These are phyloP conservation scores for Stropharia rugosoannulata DNA, from an alignment of 768 basidiomycete genomes.

Conservation along the genomic window DNA sequence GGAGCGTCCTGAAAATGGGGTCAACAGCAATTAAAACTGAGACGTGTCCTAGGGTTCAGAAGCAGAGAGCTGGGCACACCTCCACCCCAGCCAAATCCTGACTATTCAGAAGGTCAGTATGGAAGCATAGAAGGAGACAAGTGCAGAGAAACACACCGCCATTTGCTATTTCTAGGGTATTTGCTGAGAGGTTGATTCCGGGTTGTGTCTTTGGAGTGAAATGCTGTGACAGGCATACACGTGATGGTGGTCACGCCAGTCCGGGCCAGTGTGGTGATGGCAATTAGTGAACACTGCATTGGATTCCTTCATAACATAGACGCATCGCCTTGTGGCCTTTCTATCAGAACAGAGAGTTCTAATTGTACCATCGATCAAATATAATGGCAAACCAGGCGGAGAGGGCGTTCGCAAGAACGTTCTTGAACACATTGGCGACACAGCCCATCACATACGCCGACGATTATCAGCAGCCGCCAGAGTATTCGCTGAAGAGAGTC, in stretches of 20 bases:
- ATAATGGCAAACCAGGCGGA: constrained; percentile 49
- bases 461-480: constrained; percentile 74
- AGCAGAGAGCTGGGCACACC: constrained; percentile 24
- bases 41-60: not conserved
- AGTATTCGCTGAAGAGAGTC: constrained; percentile 66
- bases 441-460: constrained; percentile 71
- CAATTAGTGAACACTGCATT: not conserved
- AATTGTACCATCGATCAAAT: not conserved
- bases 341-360: not conserved
- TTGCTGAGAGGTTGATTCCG: constrained; percentile 14
- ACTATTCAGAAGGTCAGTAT: constrained; percentile 25
- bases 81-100: constrained; percentile 46
- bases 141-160: constrained; percentile 31
- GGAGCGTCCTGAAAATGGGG: constrained; percentile 56
- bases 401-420: constrained; percentile 65
- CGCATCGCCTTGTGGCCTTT: not conserved
- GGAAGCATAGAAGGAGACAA: not conserved
- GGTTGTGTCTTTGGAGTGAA: constrained; percentile 7
- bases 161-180: constrained; percentile 22
- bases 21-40: not conserved
- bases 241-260: not conserved
- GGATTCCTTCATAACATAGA: not conserved
- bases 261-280: too few species aligned
- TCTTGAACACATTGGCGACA: constrained; percentile 58
- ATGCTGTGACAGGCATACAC: not conserved